Base-by-base conservation (phyloP, 345 rosid species). In the Reutealis trisperma region DNA sequence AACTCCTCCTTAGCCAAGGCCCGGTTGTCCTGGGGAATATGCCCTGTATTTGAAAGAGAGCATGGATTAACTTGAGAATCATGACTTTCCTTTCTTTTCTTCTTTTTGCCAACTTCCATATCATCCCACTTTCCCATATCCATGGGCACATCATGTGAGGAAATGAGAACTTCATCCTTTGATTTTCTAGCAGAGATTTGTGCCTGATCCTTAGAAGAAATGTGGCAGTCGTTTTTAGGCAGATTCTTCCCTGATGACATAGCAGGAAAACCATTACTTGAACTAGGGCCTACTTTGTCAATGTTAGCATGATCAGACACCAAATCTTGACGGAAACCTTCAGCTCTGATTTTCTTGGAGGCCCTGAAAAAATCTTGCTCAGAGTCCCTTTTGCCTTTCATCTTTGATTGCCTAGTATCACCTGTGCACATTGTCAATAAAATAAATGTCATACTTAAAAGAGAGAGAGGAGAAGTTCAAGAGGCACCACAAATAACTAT, bases 301-400 rank as follows among this genome's bases (percentile, higher is more conserved):
- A 9, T 60, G 63, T 34, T 71, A 32, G 30, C 76, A 71, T 83
- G 83, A 67, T 87, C 90, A 80, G 84, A 73, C 78, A 71, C 79
- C 85, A 84, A 70, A 77, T 83, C 89, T 83, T 87, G 90, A 69
- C 75, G 84, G 72, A 84, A 67, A 81, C 61, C 82, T 81, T 85
- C 95, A 66, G 81, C 76, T 77, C 84, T 91, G 71, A 84, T 78
- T 87, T 92, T 94, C 90, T 96, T 91, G 82, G 88, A 80, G 74
- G 85, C 78, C 80, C 82, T 84, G 68, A 67, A 81, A 67, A 76
- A 73, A 77, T 87, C 90, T 79, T 81, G 85, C 86, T 90, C 94
- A 25, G 79, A 64, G 42, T 75, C 85, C 82, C 86, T 87, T 83
- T 88, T 91, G 71, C 83, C 85, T 75, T 87, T 91, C 86, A 80